phyloP scores from a whole-genome alignment of 768 basidiomycete genomes.

The Lentinula raphanica region DNA sequence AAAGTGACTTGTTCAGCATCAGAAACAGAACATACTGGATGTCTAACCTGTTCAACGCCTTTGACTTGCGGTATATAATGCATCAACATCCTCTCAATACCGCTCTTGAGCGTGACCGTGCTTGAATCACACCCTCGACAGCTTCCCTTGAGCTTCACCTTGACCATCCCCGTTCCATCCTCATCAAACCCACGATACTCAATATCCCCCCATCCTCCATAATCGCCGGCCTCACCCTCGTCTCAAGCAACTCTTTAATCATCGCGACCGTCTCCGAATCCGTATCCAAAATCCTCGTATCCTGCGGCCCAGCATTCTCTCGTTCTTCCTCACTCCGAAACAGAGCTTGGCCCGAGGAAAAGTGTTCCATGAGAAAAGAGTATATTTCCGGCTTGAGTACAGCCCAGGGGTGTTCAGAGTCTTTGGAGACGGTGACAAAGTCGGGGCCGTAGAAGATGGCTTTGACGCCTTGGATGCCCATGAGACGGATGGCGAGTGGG shows the following conservation, averaged over 20 bases:
- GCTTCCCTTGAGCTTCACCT: constrained; percentile 91
- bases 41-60: constrained; percentile 76
- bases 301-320: constrained; percentile 83
- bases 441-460: constrained; percentile 95
- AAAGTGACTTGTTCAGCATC: constrained; percentile 1
- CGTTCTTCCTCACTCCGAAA: constrained; percentile 81
- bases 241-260: constrained; percentile 97
- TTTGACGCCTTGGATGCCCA: constrained; percentile 90
- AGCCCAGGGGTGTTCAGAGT: constrained; percentile 78
- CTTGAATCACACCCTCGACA: constrained; percentile 94
- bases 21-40: neutral
- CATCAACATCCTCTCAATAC: constrained; percentile 98
- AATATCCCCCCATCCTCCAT: constrained; percentile 99
- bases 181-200: constrained; percentile 92
- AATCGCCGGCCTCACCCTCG: constrained; percentile 90
- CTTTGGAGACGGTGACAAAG: constrained; percentile 95
- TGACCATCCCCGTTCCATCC: constrained; percentile 70
- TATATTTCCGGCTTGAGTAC: constrained; percentile 97
- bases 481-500: constrained; percentile 89
- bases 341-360: constrained; percentile 83
- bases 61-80: constrained; percentile 98
- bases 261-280: constrained; percentile 97
- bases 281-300: constrained; percentile 88
- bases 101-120: constrained; percentile 91
- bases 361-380: constrained; percentile 93